Evolutionary conservation across 345 rosid species (phyloP).

Genomic region (Psidium friedrichsthalianum): DNA sequence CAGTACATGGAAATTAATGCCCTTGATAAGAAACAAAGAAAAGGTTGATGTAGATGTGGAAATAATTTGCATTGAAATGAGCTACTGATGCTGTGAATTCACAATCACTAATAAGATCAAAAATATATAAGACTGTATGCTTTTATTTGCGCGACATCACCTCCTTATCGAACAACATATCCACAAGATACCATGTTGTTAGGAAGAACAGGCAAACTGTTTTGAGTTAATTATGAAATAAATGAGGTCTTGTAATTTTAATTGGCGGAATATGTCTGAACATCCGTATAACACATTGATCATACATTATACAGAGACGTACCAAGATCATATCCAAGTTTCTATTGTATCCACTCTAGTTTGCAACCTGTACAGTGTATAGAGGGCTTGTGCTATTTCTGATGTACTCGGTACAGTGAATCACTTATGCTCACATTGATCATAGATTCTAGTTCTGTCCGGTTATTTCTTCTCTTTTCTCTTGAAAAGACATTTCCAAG

Average conservation of each 20-base stretch:
- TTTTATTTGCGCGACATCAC: background rate
- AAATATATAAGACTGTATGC: background rate
- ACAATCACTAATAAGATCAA: background rate
- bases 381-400: background rate
- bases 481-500: background rate
- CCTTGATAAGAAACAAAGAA: background rate
- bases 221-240: background rate
- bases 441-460: background rate
- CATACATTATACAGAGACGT: background rate
- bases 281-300: background rate
- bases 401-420: background rate
- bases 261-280: background rate
- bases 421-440: background rate
- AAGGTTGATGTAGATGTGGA: background rate
- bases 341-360: background rate
- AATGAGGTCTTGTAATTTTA: background rate
- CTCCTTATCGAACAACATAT: background rate
- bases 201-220: background rate
- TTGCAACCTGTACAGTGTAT: background rate
- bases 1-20: background rate
- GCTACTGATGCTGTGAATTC: background rate
- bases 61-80: background rate
- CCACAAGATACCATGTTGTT: background rate
- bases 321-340: background rate
- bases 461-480: background rate